A percentile compares a stretch with the other conserved stretches of the same genome.
These are phyloP conservation scores for Alternaria infectoria DNA, from an alignment of 2,329 filamentous ascomycete species.

Conservation along the genomic window DNA sequence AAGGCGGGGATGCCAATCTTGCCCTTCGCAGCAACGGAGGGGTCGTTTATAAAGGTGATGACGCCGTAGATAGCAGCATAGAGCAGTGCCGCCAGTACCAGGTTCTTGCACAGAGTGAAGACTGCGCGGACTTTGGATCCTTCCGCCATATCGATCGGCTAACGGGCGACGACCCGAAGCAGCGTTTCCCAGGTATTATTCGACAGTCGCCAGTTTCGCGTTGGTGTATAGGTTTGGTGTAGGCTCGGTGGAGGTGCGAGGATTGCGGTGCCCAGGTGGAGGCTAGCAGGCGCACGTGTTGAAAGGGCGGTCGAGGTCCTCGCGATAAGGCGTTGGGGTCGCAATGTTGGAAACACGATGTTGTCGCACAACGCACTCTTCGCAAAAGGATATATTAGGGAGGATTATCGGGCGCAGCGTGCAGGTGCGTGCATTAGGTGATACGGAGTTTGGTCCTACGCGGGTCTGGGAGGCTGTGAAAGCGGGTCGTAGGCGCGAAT, in stretches of 20 bases:
- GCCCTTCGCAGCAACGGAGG: conserved; percentile 47
- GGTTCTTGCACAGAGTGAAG: conserved; percentile 51
- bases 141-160: conserved; percentile 43
- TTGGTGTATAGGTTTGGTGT: background rate
- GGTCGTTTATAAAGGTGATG: conserved; percentile 51
- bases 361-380: conserved; percentile 4
- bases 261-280: background rate
- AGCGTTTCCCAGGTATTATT: conserved; percentile 9
- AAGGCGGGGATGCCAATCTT: conserved; percentile 52
- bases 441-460: background rate
- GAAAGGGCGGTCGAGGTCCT: background rate
- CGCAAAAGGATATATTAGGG: background rate
- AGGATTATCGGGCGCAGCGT: background rate
- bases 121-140: conserved; percentile 39
- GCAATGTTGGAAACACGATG: background rate
- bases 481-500: background rate
- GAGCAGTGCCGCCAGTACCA: conserved; percentile 50
- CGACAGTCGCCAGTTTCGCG: conserved; percentile 14
- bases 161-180: conserved; percentile 24
- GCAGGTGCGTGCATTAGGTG: conserved; percentile 1
- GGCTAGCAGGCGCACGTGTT: background rate
- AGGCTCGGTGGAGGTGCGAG: background rate
- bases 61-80: conserved; percentile 52
- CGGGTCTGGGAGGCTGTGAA: background rate
- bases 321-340: background rate